Base-by-base conservation (phyloP, 2,329 filamentous ascomycete species). In the Penicillium thymicola region DNA sequence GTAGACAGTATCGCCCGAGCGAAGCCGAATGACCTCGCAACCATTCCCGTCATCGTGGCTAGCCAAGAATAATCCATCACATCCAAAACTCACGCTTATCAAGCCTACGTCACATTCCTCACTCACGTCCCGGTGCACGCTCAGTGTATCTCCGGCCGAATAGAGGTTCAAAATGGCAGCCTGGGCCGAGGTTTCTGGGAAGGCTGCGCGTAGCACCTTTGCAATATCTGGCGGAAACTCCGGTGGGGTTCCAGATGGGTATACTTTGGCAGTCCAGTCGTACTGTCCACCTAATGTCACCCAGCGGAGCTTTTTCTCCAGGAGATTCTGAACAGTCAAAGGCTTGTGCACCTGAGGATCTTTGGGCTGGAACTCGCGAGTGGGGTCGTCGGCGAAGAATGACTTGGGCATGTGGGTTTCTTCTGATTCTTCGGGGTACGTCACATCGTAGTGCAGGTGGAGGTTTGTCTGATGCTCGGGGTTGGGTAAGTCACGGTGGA, bases 81-180 rank as follows among this genome's bases (percentile, higher is more conserved):
- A 97, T 3, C 94, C 94, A 45, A 97, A 79, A 66, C 90, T 96
- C 40, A 97, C 77, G 64, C 91, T 96, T 18, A 96, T 85, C 28
- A 97, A 80, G 0, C 90, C 90, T 51, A 82, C 85, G 65, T 90
- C 83, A 47, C 87, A 89, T 63, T 89, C 82, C 75, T 97, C 94
- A 61, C 91, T 95, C 41, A 97, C 92, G 70, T 99, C 94, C 11
- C 94, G 86, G 76, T 97, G 94, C 73, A 96, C 84, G 77, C 90
- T 93, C 72, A 97, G 86, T 0, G 89, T 95, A 70, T 97, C 93
- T 21, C 90, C 90, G 0, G 94, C 90, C 0, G 86, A 89, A 75
- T 97, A 97, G 49, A 97, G 81, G 72, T 97, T 97, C 64, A 96
- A 85, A 61, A 97, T 97, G 37, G 94, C 93, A 1, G 94, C 92